These are phyloP conservation scores for Eucalyptus regnans DNA, from an alignment of 345 rosid genomes.

Conservation along the genomic window DNA sequence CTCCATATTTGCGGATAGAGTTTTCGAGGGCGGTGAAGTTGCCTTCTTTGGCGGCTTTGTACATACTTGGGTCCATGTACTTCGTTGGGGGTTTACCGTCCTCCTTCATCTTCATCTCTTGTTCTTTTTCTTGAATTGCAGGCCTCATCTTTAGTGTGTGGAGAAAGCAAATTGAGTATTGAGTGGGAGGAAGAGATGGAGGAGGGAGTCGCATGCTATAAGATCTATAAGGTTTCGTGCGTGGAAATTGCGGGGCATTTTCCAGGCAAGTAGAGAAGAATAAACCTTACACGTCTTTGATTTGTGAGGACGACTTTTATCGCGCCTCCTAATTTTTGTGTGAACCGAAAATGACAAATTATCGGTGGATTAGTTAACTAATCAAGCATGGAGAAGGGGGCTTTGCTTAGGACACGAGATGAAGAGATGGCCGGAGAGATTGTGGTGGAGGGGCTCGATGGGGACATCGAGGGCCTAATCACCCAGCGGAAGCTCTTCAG, in stretches of 20 bases:
- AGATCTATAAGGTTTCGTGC: not conserved
- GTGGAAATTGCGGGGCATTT: not conserved
- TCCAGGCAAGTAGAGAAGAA: fast-evolving
- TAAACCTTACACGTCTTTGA: not conserved
- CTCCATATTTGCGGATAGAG: not conserved
- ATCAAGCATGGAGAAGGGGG: too few species aligned
- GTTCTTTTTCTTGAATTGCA: not conserved
- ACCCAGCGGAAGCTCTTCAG: not conserved
- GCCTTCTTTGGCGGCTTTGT: not conserved
- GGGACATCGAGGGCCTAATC: too few species aligned
- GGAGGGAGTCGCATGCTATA: too few species aligned
- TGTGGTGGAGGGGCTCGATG: too few species aligned
- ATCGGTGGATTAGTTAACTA: not conserved
- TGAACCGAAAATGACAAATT: not conserved
- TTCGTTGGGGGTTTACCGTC: not conserved
- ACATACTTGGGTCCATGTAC: not conserved
- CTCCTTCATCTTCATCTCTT: not conserved
- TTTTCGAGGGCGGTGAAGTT: not conserved
- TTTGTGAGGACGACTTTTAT: not conserved
- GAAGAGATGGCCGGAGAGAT: too few species aligned
- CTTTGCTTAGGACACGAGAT: too few species aligned
- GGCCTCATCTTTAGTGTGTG: not conserved
- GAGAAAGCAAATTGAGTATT: not conserved
- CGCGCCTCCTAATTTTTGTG: not conserved
- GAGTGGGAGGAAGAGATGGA: not conserved